Conservation (phyloP, 768 basidiomycete genomes). For the Galerina marginata region DNA sequence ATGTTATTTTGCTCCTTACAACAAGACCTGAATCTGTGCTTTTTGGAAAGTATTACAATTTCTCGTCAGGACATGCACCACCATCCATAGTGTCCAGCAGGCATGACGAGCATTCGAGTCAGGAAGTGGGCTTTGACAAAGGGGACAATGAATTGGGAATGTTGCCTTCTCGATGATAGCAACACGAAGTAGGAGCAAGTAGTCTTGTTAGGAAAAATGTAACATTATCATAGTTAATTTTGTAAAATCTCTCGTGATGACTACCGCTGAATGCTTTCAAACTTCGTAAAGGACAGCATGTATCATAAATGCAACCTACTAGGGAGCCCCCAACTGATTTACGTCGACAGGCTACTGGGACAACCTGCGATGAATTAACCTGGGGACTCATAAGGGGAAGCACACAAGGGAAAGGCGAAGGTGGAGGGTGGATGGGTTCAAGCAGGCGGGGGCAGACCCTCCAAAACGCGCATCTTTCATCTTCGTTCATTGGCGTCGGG, state of each 20-base stretch:
- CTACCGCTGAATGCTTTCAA: background rate
- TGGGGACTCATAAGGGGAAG: too few relatives aligned
- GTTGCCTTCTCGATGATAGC: conserved; percentile 15
- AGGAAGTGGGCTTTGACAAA: background rate
- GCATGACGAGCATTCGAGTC: background rate
- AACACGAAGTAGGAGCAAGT: background rate
- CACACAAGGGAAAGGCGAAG: too few relatives aligned
- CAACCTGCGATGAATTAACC: too few relatives aligned
- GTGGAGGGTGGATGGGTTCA: too few relatives aligned
- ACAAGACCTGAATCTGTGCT: conserved; percentile 41
- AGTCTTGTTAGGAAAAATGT: background rate
- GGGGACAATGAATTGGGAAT: conserved; percentile 17
- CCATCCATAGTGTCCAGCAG: conserved; percentile 3
- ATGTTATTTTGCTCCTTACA: conserved; percentile 42
- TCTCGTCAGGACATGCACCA: conserved; percentile 13
- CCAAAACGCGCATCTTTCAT: too few relatives aligned
- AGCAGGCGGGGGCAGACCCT: too few relatives aligned
- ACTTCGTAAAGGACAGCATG: too few relatives aligned
- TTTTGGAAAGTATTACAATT: conserved; percentile 26
- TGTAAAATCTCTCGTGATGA: background rate
- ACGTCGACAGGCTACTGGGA: too few relatives aligned
- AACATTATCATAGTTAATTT: background rate
- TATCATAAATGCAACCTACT: too few relatives aligned
- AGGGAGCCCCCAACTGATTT: too few relatives aligned
- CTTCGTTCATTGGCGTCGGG: too few relatives aligned